These are phyloP conservation scores for Exophiala calicioides DNA, from an alignment of 2,329 filamentous ascomycete genomes.

Conservation along the genomic window DNA sequence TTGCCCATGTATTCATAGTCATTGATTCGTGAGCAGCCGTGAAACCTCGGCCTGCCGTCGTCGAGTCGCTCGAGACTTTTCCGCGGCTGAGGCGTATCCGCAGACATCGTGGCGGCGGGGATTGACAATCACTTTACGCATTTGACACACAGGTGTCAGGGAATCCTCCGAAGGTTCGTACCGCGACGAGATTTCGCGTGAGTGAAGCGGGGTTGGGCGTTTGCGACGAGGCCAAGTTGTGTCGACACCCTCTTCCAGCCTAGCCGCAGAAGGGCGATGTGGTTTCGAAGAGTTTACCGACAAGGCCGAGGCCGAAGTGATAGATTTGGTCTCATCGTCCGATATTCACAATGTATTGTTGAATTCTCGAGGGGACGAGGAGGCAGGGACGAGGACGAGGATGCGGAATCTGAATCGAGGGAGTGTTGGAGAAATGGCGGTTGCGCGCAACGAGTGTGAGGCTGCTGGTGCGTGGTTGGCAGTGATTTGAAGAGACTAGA, in stretches of 20 bases:
- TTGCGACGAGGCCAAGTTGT: background rate
- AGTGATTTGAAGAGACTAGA: no score
- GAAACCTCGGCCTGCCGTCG: constrained; percentile 63
- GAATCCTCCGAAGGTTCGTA: background rate
- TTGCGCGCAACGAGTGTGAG: no score
- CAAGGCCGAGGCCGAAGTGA: constrained; percentile 20
- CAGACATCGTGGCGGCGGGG: constrained; percentile 13
- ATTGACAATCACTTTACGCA: no score
- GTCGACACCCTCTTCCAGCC: no score
- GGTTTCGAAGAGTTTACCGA: constrained; percentile 8
- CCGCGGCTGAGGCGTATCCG: constrained; percentile 5
- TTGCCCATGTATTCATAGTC: constrained; percentile 41
- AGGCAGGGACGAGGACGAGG: no score
- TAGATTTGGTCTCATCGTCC: constrained; percentile 17
- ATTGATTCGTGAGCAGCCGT: constrained; percentile 69
- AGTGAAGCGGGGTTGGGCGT: background rate
- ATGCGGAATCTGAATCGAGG: no score
- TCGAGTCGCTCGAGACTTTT: constrained; percentile 47
- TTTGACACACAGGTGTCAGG: background rate
- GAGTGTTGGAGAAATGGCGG: no score
- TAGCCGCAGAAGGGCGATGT: constrained; percentile 3
- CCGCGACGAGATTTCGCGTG: background rate
- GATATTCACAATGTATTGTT: no score
- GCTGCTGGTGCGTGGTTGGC: no score
- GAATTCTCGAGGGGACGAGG: no score